These are phyloP conservation scores for Botrytis squamosa DNA, from an alignment of 2,329 filamentous ascomycete genomes.

Conservation along the genomic window DNA sequence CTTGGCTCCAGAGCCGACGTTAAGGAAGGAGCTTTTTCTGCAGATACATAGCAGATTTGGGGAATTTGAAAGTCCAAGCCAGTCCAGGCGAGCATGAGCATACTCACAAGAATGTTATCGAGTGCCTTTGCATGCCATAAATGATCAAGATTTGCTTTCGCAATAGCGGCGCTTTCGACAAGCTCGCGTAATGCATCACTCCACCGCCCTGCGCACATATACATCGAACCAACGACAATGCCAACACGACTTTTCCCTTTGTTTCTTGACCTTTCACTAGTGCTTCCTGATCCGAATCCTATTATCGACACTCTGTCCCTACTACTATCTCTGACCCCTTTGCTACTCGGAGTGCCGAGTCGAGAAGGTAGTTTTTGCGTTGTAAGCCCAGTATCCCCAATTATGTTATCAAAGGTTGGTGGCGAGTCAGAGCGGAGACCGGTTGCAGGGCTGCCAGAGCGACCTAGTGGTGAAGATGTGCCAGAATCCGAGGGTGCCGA, in stretches of 20 bases:
- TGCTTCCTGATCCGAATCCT: conserved; percentile 69
- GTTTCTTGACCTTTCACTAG: conserved; percentile 74
- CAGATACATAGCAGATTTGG: conserved; percentile 46
- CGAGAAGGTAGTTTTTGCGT: conserved; percentile 29
- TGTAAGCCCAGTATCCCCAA: conserved; percentile 25
- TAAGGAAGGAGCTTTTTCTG: conserved; percentile 37
- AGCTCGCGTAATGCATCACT: conserved; percentile 82
- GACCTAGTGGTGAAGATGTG: conserved; percentile 34
- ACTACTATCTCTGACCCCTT: conserved; percentile 30
- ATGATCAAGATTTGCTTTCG: conserved; percentile 81
- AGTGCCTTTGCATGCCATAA: conserved; percentile 97
- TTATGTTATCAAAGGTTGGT: conserved; percentile 35
- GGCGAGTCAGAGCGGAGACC: conserved; percentile 25
- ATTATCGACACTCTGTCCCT: conserved; percentile 60
- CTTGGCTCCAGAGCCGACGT: conserved; percentile 29
- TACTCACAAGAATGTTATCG: conserved; percentile 79
- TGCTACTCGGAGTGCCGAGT: conserved; percentile 26
- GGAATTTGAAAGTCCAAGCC: conserved; percentile 80
- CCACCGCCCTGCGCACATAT: conserved; percentile 88
- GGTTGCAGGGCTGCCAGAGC: conserved; percentile 42
- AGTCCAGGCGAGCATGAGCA: conserved; percentile 81
- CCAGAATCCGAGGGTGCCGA: conserved; percentile 38
- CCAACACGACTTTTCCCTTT: conserved; percentile 78
- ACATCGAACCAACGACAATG: conserved; percentile 80
- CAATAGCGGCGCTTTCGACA: conserved; percentile 72